Evolutionary conservation across 176 grass and related monocot species (phyloP), one percentile per base, ranked within the genome.

Genomic region (Elymus sibiricus): DNA sequence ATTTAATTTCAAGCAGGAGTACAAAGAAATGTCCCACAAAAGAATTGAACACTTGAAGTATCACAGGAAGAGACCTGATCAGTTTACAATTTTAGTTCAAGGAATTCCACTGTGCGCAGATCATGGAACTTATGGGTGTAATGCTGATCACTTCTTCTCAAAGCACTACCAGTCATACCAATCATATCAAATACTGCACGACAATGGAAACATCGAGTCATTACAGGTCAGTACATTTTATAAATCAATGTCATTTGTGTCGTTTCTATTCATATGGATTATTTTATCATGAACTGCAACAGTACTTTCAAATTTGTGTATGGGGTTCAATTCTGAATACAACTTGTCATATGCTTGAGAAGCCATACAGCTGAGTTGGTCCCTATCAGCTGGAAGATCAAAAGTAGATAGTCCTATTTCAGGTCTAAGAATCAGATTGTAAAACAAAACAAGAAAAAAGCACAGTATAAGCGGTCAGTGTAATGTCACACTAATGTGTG

Each of bases 131-230:
- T 85, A 84, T 58, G 95, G 95, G 70, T 97, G 95, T 64, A 85
- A 44, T 86, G 90, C 90, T 75, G 90, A 93, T 63, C 90, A 94
- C 78, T 97, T 94, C 38, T 97, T 94, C 88, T 97, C 92, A 46
- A 97, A 94, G 82, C 90, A 97, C 79, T 90, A 91, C 65, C 81
- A 26, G 8, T 84, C 90, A 29, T 97, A 97, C 82, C 90, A 86
- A 51, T 79, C 92, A 10, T 93, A 90, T 87, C 86, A 90, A 81
- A 88, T 90, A 75, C 67, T 93, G 74, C 83, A 97, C 26, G 87
- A 93, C 51, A 70, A 69, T 28, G 83, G 80, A 76, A 87, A 88
- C 31, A 91, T 97, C 43, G 81, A 89, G 86, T 68, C 84, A 60
- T 84, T 94, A 39, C 43, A 83, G 88, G 95, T 94, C n/a, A 70